Evolutionary conservation across 2,329 filamentous ascomycete genomes (phyloP), one percentile per base, ranked within the genome.

Genomic region (Calonectria henricotiae): DNA sequence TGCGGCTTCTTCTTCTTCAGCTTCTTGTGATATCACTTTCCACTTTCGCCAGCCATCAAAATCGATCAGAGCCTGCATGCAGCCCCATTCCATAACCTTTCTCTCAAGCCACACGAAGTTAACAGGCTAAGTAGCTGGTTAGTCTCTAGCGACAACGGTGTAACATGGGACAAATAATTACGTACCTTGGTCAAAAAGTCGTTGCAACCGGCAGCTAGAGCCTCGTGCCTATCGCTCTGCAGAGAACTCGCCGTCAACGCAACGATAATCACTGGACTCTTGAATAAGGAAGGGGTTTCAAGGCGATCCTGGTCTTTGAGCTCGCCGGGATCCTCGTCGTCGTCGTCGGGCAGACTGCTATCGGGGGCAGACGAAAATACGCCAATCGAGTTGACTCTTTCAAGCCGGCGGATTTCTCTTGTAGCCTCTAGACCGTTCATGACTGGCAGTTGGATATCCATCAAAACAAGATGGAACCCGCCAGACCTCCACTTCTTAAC

Each of bases 81-180:
- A 98, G 67, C 96, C 96, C 96, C 96, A 99, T 86, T 99, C 96
- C 84, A 97, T 98, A 76, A 98, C 95, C 82, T 99, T 99, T 68
- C 96, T 91, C 82, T 98, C 94, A 30, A 99, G 89, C 95, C 96
- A 99, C 70, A 97, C 93, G 80, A 98, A 98, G 81, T 97, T 97
- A 75, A 99, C 96, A 23, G 96, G 96, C 94, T 98, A 79, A 49
- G 58, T 12, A 37, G 4, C 46, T 15, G 11, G 55, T 79, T 65
- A 78, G 74, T 68, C 27, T 47, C 23, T 17, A 12, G 51, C n/a
- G 25, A 32, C 12, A 39, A 37, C 23, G 4, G 44, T 44, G 44
- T 2, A 15, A 25, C 1, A 17, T 15, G 11, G 9, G 46, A 47
- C 4, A 12, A 8, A 7, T 13, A 32, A 30, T 41, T 1, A 75